Evolutionary conservation across 1,139 yeast species (phyloP).

Genomic region (Lodderomyces orthopsilosis): DNA sequence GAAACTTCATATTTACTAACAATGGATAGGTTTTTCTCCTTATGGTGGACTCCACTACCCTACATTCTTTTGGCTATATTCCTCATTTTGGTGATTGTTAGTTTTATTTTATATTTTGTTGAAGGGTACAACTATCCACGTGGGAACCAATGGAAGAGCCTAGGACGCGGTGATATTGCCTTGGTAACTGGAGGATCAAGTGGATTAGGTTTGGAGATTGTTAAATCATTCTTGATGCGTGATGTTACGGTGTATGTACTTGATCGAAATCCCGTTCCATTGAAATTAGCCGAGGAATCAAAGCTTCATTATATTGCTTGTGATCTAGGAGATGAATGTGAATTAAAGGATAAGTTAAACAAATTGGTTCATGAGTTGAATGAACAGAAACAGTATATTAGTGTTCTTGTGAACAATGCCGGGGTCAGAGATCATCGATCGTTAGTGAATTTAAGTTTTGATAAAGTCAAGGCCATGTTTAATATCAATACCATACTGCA

Average conservation of each 20-base stretch:
- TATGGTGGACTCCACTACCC: constrained; percentile 2
- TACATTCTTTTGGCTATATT: constrained; percentile 2
- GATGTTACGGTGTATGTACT: constrained; percentile 40
- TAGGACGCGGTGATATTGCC: constrained; percentile 30
- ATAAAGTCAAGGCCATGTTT: constrained; percentile 37
- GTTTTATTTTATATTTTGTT: constrained; percentile 2
- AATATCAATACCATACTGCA: constrained; percentile 59
- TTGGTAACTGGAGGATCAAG: constrained; percentile 65
- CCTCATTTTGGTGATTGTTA: background rate
- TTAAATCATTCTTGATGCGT: constrained; percentile 27
- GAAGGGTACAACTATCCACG: constrained; percentile 4
- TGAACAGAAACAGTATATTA: constrained; percentile 30
- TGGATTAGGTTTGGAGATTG: constrained; percentile 56
- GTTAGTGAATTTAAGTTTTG: constrained; percentile 33
- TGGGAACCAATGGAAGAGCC: constrained; percentile 12
- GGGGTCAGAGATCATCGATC: constrained; percentile 57
- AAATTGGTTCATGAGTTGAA: constrained; percentile 29
- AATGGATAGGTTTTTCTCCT: background rate
- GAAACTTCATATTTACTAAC: background rate
- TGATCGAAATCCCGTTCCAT: constrained; percentile 33
- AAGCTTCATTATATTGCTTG: constrained; percentile 38
- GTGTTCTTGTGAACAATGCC: constrained; percentile 70
- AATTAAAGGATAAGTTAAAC: constrained; percentile 21
- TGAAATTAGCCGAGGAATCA: constrained; percentile 2
- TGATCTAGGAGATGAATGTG: constrained; percentile 45